Evolutionary conservation across 2,329 filamentous ascomycete species (phyloP), one percentile per base, ranked within the genome.

Genomic region (Phaeosphaeria sp.): DNA sequence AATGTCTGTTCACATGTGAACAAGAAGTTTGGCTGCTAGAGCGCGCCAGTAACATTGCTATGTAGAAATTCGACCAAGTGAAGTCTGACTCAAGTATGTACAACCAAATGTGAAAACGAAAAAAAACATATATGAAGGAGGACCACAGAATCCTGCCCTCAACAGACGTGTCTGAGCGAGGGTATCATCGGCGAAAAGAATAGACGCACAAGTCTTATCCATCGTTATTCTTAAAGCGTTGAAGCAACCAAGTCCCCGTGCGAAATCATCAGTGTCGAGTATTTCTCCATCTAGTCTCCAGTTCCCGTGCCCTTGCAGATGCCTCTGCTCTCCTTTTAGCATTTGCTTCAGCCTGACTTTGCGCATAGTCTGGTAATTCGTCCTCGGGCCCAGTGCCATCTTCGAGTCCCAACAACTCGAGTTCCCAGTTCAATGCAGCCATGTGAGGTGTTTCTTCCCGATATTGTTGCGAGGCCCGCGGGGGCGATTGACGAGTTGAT

Each of bases 291-390:
- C 78, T 69, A 33, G 73, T 72, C 52, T 81, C 79, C 57, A 83
- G 56, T 56, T 83, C 81, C 53, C 77, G 69, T 47, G 80, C 81
- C 58, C 81, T 68, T 33, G 75, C 72, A 13, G 77, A 71, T n/a
- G 80, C 80, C 59, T 79, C 79, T 13, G 64, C 63, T 30, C 80
- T 67, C 54, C 73, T 78, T 46, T 59, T 68, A 9, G 71, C 75
- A 25, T 76, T 74, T 63, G 79, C 80, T 58, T 82, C 78, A 13
- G 78, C 79, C 64, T 83, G 81, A 56, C 79, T 82, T 55, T 79
- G 73, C 23, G 78, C 80, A 58, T 83, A 83, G 59, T 81, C 74
- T 0, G 81, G 81, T 15, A 82, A 59, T 58, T 83, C 78, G 43
- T 75, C 73, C 3, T 70, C 65, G 1, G 57, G 60, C n/a, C 61